These are phyloP conservation scores for Suillus brevipes DNA, from an alignment of 768 basidiomycete species.

Conservation along the genomic window DNA sequence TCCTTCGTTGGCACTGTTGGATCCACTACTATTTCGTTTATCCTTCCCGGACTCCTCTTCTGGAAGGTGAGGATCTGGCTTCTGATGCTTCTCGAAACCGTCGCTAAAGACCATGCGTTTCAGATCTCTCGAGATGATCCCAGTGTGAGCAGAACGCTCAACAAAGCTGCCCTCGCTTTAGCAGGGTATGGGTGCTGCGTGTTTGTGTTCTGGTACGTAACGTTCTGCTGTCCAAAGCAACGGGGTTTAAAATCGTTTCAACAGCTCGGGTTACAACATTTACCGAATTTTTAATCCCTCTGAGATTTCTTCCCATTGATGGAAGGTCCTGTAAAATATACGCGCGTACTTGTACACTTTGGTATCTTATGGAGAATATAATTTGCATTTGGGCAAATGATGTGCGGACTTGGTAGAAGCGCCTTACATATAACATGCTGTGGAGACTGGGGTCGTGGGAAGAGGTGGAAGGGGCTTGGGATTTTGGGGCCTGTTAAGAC, in stretches of 20 bases:
- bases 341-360: conserved; percentile 1
- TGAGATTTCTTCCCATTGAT: not conserved
- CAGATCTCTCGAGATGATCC: conserved; percentile 73
- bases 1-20: conserved; percentile 97
- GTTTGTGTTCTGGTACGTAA: conserved; percentile 86
- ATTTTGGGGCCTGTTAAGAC: conserved; percentile 2
- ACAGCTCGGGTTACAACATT: conserved; percentile 78
- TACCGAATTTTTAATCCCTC: conserved; percentile 55
- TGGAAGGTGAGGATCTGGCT: conserved; percentile 65
- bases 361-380: conserved; percentile 1
- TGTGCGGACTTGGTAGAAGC: not conserved
- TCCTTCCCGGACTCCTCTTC: conserved; percentile 90
- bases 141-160: conserved; percentile 51
- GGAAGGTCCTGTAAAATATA: not conserved
- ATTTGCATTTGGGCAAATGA: not conserved
- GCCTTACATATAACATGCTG: conserved; percentile 1
- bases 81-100: conserved; percentile 13
- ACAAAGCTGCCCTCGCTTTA: conserved; percentile 63
- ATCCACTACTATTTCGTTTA: conserved; percentile 95
- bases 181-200: conserved; percentile 75
- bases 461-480: conserved; percentile 1
- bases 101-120: conserved; percentile 13
- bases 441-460: not conserved
- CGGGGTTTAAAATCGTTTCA: not conserved
- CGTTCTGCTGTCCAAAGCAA: conserved; percentile 3